These are phyloP conservation scores for Phialophora expanda DNA, from an alignment of 2,329 filamentous ascomycete species.

Conservation along the genomic window DNA sequence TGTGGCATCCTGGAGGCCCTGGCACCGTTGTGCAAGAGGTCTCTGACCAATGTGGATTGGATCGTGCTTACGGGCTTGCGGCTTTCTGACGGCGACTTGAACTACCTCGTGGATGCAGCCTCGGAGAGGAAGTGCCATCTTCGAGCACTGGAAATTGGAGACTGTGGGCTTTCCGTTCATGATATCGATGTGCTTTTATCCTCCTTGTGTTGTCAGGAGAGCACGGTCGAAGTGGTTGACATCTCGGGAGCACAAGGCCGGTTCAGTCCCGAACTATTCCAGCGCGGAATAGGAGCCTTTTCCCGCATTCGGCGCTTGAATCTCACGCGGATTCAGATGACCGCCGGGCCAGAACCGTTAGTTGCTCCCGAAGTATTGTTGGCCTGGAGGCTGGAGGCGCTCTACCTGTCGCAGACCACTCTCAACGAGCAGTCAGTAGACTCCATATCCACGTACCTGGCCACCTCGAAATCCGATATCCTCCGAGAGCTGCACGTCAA, in stretches of 20 bases:
- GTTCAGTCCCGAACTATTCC: conserved; percentile 67
- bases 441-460: conserved; percentile 68
- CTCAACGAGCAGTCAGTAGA: conserved; percentile 69
- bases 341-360: conserved; percentile 67
- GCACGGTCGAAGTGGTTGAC: conserved; percentile 69
- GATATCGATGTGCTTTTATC: conserved; percentile 65
- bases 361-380: conserved; percentile 69
- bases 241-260: conserved; percentile 71
- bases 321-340: conserved; percentile 67
- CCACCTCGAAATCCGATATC: conserved; percentile 63
- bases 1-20: conserved; percentile 73
- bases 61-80: conserved; percentile 70
- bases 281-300: conserved; percentile 70
- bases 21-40: conserved; percentile 69
- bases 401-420: conserved; percentile 67
- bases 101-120: conserved; percentile 69
- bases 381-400: conserved; percentile 69
- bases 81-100: conserved; percentile 72
- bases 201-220: conserved; percentile 67
- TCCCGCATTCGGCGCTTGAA: conserved; percentile 69
- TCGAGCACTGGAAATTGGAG: conserved; percentile 69
- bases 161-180: conserved; percentile 61
- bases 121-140: conserved; percentile 69
- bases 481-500: conserved; percentile 68
- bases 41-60: conserved; percentile 73